phyloP scores from a whole-genome alignment of 495 filamentous ascomycete species.

The Acidiella bohemica region DNA sequence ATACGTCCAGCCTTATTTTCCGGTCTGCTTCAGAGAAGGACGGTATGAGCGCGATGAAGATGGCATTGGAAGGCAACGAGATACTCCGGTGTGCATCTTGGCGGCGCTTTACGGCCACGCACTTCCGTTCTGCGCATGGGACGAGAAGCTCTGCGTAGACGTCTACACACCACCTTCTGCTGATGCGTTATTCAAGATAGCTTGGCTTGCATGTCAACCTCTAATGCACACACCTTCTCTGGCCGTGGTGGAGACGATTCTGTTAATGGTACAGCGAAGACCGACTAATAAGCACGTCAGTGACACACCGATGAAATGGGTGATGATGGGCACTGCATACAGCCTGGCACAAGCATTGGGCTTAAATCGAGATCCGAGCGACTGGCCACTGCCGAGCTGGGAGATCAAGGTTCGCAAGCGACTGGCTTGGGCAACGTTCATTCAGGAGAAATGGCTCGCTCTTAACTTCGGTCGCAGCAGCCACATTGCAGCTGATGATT shows the following conservation, averaged over 20 bases:
- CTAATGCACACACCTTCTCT: constrained; percentile 15
- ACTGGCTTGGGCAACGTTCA: constrained; percentile 46
- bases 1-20: constrained; percentile 20
- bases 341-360: constrained; percentile 44
- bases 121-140: constrained; percentile 17
- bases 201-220: constrained; percentile 12
- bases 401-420: constrained; percentile 45
- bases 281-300: constrained; percentile 20
- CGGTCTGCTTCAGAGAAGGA: constrained; percentile 10
- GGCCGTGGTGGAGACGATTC: constrained; percentile 10
- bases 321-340: constrained; percentile 10
- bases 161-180: constrained; percentile 17
- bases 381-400: constrained; percentile 40
- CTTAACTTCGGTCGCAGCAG: constrained; percentile 44
- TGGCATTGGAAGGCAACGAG: constrained; percentile 3
- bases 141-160: constrained; percentile 19
- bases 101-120: constrained; percentile 19
- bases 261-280: constrained; percentile 14
- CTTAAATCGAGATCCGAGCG: constrained; percentile 43
- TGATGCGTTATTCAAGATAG: constrained; percentile 15
- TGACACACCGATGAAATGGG: constrained; percentile 15
- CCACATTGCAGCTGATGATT: constrained; percentile 42
- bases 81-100: constrained; percentile 12
- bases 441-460: constrained; percentile 49
- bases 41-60: constrained; percentile 2